Conservation (phyloP, 2,329 filamentous ascomycete genomes). For the Verticillium nonalfalfae region DNA sequence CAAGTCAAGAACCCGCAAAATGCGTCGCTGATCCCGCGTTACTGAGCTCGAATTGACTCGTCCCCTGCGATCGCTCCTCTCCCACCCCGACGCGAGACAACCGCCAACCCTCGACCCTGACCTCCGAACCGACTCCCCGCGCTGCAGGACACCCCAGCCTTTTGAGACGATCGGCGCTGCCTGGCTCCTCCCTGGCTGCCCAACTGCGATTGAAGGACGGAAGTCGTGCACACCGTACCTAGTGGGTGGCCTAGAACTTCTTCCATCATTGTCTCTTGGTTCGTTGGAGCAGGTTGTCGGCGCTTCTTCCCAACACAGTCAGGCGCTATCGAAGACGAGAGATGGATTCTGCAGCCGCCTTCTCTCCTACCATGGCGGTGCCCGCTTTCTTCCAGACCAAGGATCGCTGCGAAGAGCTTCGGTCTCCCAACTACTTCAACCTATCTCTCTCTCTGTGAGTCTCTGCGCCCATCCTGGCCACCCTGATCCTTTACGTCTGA, state of each 20-base stretch:
- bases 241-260: neutral
- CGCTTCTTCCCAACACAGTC: neutral
- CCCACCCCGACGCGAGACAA: neutral
- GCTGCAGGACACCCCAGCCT: neutral
- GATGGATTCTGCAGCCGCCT: neutral
- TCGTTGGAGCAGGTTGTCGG: neutral
- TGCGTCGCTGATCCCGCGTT: neutral
- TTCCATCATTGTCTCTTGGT: neutral
- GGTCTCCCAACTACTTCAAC: slow-evolving; percentile 46
- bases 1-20: neutral
- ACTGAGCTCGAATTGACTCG: neutral
- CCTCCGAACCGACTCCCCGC: neutral
- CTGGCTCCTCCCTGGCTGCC: neutral
- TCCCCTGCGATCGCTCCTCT: neutral
- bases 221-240: neutral
- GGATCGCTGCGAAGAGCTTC: slow-evolving; percentile 44
- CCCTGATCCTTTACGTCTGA: neutral
- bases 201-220: neutral
- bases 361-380: neutral
- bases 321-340: neutral
- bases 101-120: neutral
- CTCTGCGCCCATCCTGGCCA: neutral
- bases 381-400: slow-evolving; percentile 10
- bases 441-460: slow-evolving; percentile 50
- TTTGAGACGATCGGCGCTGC: neutral